Evolutionary conservation across 768 basidiomycete genomes (phyloP).

Genomic region (Naganishia kalamii): DNA sequence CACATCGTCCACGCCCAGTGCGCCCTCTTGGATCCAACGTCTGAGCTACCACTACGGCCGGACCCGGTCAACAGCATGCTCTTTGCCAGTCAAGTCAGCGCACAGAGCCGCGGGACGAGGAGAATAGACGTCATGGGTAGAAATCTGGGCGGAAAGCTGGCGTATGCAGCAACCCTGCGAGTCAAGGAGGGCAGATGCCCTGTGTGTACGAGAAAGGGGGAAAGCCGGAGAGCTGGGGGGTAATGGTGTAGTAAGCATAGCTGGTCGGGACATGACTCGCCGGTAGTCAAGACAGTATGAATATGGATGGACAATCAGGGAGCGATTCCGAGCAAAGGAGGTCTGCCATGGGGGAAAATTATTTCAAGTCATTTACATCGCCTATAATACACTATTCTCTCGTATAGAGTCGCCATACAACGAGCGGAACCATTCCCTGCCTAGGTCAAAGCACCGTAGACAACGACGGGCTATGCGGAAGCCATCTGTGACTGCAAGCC

Average conservation of each 20-base stretch:
- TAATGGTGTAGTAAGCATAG: background rate
- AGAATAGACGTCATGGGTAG: constrained; percentile 18
- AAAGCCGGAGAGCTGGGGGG: background rate
- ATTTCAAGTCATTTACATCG: too few species aligned
- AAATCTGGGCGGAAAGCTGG: constrained; percentile 60
- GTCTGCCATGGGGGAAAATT: too few species aligned
- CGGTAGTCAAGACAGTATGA: too few species aligned
- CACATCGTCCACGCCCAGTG: constrained; percentile 80
- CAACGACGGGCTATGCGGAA: too few species aligned
- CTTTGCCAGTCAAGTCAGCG: constrained; percentile 48
- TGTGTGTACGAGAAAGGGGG: constrained; percentile 55
- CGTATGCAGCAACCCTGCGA: constrained; percentile 68
- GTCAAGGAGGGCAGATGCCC: constrained; percentile 69
- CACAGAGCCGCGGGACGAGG: constrained; percentile 49
- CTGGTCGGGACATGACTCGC: too few species aligned
- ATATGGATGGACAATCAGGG: too few species aligned
- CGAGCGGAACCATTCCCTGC: too few species aligned
- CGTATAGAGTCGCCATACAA: too few species aligned
- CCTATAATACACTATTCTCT: too few species aligned
- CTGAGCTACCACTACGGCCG: constrained; percentile 57
- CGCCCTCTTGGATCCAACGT: constrained; percentile 57
- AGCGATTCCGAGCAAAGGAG: too few species aligned
- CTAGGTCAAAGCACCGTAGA: too few species aligned
- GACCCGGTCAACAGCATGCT: constrained; percentile 54
- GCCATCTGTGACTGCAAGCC: too few species aligned